Base-by-base conservation (phyloP, 2,329 filamentous ascomycete genomes). In the Ustilaginoidea virens region DNA sequence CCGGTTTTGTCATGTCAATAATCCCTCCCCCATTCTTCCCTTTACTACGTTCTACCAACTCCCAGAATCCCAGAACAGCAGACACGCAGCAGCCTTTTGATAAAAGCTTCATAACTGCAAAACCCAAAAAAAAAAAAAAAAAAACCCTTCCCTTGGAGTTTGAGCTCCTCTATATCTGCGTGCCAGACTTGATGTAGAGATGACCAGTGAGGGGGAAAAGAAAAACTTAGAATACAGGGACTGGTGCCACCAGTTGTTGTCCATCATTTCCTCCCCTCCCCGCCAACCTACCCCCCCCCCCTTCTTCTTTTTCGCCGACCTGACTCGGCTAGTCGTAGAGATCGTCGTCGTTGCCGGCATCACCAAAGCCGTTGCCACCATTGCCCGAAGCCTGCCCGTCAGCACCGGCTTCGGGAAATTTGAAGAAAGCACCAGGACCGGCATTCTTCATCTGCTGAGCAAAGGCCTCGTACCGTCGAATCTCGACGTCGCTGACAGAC, bases 391-490 rank as follows among this genome's bases (percentile, higher is more conserved):
- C 46, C 60, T 69, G 73, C 66, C 79, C 67, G 68, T 81, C 63
- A 13, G 46, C 54, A 13, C 73, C 80, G 44, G 69, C 80, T 36
- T 67, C 64, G 18, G 80, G 87, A 75, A 98, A 98, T 59, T 92
- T 86, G 80, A 98, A 98, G 71, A 90, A 94, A 44, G 82, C 85
- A 48, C 86, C 87, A 22, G 86, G 86, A 29, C 85, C 86, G 35
- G 82, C 76, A 54, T 92, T 93, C 80, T 98, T 98, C 85, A 98
- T 92, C 55, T 87, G 87, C 63, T 96, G 87, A 23, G 87, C 81
- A 48, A 98, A 98, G 4, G 90, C 87, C 68, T 98, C 90, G 61
- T 98, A 98, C 36, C 87, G 79, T 49, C 90, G 80, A 47, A 98
- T 92, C 68, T 98, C 90, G 14, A 96, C 87, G 43, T 98, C 90